Evolutionary conservation across 140 eudicot genomes (phyloP).

Genomic region (Flaveria floridana): DNA sequence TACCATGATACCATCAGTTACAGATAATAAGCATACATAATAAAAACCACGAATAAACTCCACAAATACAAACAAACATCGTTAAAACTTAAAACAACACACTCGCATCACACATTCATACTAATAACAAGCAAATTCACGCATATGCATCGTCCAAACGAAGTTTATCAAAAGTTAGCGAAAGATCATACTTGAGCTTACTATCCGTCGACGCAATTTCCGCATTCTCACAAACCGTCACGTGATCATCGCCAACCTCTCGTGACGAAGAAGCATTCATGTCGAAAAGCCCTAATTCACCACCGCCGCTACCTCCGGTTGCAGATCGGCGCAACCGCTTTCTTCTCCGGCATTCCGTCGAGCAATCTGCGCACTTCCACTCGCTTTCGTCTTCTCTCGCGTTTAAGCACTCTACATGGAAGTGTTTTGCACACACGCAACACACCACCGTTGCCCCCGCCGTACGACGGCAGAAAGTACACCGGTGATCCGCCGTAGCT

Average conservation of each 20-base stretch:
- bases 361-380: conserved; percentile 48
- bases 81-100: neutral
- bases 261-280: conserved; percentile 67
- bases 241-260: conserved; percentile 51
- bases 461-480: conserved; percentile 25
- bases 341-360: conserved; percentile 34
- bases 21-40: neutral
- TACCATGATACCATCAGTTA: neutral
- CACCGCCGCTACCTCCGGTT: conserved; percentile 27
- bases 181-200: conserved; percentile 30
- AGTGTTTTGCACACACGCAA: conserved; percentile 36
- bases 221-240: conserved; percentile 20
- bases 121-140: neutral
- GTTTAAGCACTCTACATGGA: conserved; percentile 38
- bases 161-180: conserved; percentile 14
- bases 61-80: conserved; percentile 25
- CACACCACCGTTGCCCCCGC: conserved; percentile 38
- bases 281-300: conserved; percentile 46
- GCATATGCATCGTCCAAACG: conserved; percentile 23
- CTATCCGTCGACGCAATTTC: conserved; percentile 11
- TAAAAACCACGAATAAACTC: neutral
- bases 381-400: conserved; percentile 28
- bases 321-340: conserved; percentile 23
- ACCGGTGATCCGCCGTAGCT: conserved; percentile 21
- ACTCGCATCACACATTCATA: neutral